phyloP scores from a whole-genome alignment of 495 filamentous ascomycete genomes.

The Annulohypoxylon maeteangense region DNA sequence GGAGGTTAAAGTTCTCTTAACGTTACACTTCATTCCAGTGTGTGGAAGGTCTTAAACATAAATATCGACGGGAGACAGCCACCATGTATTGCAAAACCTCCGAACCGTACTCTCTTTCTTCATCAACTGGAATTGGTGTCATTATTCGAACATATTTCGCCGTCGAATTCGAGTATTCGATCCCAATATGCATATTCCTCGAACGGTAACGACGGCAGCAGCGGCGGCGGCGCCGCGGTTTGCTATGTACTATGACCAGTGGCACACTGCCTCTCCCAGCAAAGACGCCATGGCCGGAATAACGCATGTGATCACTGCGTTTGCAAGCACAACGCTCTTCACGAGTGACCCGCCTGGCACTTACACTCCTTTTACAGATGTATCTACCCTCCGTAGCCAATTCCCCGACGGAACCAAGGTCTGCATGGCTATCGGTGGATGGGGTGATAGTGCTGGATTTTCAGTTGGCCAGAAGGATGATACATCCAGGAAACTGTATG shows the following conservation, averaged over 20 bases:
- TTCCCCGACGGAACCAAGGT: constrained; percentile 66
- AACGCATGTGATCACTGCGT: constrained; percentile 69
- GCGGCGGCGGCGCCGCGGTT: constrained; percentile 36
- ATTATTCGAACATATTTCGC: background rate
- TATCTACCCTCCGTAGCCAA: constrained; percentile 59
- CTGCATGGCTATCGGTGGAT: constrained; percentile 72
- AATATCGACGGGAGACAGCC: constrained; percentile 10
- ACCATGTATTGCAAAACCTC: background rate
- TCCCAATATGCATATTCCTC: constrained; percentile 41
- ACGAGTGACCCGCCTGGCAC: constrained; percentile 55
- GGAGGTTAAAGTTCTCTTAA: constrained; percentile 22
- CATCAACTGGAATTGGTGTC: background rate
- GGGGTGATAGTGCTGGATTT: constrained; percentile 70
- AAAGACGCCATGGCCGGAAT: constrained; percentile 50
- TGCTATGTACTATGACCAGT: constrained; percentile 50
- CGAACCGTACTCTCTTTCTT: background rate
- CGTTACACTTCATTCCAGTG: constrained; percentile 42
- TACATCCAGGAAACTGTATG: constrained; percentile 62
- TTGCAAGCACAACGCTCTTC: constrained; percentile 65
- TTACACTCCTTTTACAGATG: constrained; percentile 62
- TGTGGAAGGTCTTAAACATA: constrained; percentile 24
- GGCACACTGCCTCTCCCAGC: constrained; percentile 47
- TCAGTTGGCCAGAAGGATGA: constrained; percentile 62
- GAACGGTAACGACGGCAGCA: constrained; percentile 26
- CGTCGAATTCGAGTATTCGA: constrained; percentile 5